Percentiles rank a stretch among this genome's conserved stretches.
Conservation (phyloP, 176 grass and related monocot species). For the Raddia distichophylla region DNA sequence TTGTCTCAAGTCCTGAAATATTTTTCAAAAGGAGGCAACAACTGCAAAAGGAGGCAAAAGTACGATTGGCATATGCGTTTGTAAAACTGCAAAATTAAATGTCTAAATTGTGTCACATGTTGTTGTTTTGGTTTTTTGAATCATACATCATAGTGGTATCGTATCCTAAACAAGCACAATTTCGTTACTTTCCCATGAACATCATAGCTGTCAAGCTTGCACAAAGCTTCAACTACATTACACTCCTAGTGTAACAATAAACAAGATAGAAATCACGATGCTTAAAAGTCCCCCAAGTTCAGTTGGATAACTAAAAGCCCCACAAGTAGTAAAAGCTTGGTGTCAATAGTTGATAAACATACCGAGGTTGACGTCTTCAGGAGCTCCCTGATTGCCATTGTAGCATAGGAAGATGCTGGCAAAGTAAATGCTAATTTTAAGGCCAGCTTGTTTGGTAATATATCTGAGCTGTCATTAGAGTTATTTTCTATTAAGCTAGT, state of each 20-base stretch:
- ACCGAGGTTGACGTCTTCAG: conserved; percentile 86
- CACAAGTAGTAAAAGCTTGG: too few relatives aligned
- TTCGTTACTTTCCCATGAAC: not conserved
- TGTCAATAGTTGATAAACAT: conserved; percentile 36
- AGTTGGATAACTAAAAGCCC: not conserved
- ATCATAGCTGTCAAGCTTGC: not conserved
- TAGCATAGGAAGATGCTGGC: conserved; percentile 87
- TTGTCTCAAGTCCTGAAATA: conserved; percentile 9
- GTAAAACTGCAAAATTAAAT: not conserved
- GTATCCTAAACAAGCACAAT: not conserved
- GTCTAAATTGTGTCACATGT: not conserved
- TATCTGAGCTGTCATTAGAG: conserved; percentile 44
- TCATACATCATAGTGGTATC: not conserved
- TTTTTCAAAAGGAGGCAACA: not conserved
- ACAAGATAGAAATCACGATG: not conserved
- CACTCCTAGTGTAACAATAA: not conserved
- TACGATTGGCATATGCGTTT: not conserved
- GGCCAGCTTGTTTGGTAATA: conserved; percentile 59
- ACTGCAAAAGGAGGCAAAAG: not conserved
- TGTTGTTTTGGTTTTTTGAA: not conserved
- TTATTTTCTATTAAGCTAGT: conserved; percentile 33
- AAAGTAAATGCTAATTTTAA: conserved; percentile 88
- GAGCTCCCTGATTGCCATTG: conserved; percentile 88
- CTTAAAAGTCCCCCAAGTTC: not conserved
- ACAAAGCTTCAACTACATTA: not conserved